Evolutionary conservation across 305 asterid genomes (phyloP).

Genomic region (Striga hermonthica): DNA sequence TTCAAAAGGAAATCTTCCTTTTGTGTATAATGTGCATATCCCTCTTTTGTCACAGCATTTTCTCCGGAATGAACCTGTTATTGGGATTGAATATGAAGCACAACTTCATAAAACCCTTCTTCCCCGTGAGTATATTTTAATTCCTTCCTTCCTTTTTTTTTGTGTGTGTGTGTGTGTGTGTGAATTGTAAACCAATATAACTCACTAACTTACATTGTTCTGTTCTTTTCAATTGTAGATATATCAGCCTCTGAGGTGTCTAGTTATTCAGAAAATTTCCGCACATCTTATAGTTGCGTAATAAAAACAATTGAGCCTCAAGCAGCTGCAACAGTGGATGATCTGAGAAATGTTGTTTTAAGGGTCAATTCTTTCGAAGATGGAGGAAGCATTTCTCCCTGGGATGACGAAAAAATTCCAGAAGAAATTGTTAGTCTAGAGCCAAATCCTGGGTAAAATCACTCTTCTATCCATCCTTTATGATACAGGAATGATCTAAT

Average conservation of each 20-base stretch:
- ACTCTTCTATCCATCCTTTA: constrained; percentile 13
- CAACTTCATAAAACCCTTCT: constrained; percentile 86
- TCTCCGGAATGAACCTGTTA: constrained; percentile 88
- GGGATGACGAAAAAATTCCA: constrained; percentile 87
- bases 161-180: too few species aligned
- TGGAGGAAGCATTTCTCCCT: constrained; percentile 54
- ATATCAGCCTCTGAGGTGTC: constrained; percentile 82
- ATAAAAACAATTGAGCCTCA: constrained; percentile 92
- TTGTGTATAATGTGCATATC: constrained; percentile 24
- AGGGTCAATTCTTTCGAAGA: constrained; percentile 69
- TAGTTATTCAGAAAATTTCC: constrained; percentile 67
- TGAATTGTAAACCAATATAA: constrained; percentile 7
- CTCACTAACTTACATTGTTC: constrained; percentile 9
- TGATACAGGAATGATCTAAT: constrained; percentile 12
- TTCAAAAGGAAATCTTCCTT: constrained; percentile 19
- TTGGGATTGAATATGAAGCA: constrained; percentile 90
- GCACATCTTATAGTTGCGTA: constrained; percentile 70
- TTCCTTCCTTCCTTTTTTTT: constrained; percentile 15
- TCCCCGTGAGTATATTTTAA: constrained; percentile 61
- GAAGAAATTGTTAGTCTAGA: constrained; percentile 69
- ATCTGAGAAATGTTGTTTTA: constrained; percentile 56
- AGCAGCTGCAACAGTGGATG: constrained; percentile 68
- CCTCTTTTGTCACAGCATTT: constrained; percentile 62
- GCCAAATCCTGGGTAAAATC: constrained; percentile 82
- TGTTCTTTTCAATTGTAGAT: constrained; percentile 43